These are phyloP conservation scores for Phytopythium boreale DNA, from an alignment of 352 stramenopile genomes.

Conservation along the genomic window DNA sequence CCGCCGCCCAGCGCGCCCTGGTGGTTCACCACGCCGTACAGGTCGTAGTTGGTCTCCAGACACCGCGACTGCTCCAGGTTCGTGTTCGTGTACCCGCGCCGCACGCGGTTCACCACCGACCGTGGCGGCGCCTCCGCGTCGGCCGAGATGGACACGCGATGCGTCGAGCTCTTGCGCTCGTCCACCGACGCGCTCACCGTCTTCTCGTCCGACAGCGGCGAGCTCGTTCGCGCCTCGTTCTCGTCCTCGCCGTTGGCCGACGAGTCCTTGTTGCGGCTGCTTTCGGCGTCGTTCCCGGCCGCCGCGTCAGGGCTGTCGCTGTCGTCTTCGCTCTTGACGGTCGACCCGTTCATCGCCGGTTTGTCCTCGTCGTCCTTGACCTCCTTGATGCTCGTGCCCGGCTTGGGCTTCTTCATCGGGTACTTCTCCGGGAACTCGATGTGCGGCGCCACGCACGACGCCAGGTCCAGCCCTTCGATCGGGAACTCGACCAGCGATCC, in stretches of 20 bases:
- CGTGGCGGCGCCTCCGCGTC: not conserved
- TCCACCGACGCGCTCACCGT: slow-evolving; percentile 1
- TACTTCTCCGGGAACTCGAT: slow-evolving; percentile 80
- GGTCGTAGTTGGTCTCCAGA: slow-evolving; percentile 85
- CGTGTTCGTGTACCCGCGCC: slow-evolving; percentile 85
- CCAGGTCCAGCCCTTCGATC: slow-evolving; percentile 93
- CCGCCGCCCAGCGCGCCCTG: slow-evolving; percentile 82
- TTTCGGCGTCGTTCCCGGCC: slow-evolving; percentile 11
- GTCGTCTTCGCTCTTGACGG: slow-evolving; percentile 4
- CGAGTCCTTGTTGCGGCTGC: slow-evolving; percentile 10
- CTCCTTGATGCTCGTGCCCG: slow-evolving; percentile 3
- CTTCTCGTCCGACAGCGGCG: slow-evolving; percentile 6
- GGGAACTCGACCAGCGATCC: slow-evolving; percentile 95
- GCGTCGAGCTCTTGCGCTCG: slow-evolving; percentile 5
- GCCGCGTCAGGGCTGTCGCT: not conserved
- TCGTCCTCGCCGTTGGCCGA: not conserved
- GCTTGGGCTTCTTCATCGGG: slow-evolving; percentile 54
- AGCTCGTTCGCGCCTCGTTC: not conserved
- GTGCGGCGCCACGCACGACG: slow-evolving; percentile 83
- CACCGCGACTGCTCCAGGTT: slow-evolving; percentile 86
- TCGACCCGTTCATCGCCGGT: not conserved
- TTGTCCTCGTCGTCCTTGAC: slow-evolving; percentile 5
- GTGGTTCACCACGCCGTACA: slow-evolving; percentile 89
- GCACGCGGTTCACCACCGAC: slow-evolving; percentile 58
- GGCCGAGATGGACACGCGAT: slow-evolving; percentile 3